phyloP scores from a whole-genome alignment of 371 early-diverging fungal species.

The Rhizopus microsporus region DNA sequence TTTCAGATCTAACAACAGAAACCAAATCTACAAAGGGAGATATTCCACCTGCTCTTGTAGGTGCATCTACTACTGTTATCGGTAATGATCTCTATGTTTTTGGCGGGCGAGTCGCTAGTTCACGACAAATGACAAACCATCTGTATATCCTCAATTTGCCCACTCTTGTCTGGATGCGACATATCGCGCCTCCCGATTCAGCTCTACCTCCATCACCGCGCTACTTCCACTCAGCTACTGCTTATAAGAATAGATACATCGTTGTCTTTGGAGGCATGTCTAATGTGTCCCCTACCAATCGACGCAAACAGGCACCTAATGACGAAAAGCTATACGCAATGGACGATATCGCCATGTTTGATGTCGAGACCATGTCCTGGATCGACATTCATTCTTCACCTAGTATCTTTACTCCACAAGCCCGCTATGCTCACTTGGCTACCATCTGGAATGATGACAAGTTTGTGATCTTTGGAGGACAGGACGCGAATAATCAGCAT shows the following conservation, averaged over 20 bases:
- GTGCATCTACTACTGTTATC: constrained; percentile 72
- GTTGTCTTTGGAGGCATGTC: constrained; percentile 71
- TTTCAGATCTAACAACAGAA: constrained; percentile 23
- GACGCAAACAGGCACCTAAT: constrained; percentile 5
- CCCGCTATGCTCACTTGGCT: constrained; percentile 79
- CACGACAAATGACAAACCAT: constrained; percentile 72
- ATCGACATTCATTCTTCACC: constrained; percentile 49
- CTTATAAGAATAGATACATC: constrained; percentile 52
- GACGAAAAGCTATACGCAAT: constrained; percentile 55
- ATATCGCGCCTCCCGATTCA: constrained; percentile 45
- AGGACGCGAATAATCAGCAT: constrained; percentile 75
- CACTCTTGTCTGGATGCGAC: constrained; percentile 64
- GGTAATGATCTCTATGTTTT: constrained; percentile 71
- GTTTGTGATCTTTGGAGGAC: constrained; percentile 76
- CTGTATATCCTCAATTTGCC: constrained; percentile 69
- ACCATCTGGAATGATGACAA: constrained; percentile 53
- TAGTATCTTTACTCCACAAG: constrained; percentile 59
- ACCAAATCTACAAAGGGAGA: constrained; percentile 64
- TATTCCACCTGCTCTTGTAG: constrained; percentile 78
- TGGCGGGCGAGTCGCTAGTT: constrained; percentile 72
- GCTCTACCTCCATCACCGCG: constrained; percentile 59
- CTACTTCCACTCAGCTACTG: constrained; percentile 78
- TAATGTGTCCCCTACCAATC: background rate
- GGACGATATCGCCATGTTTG: constrained; percentile 70
- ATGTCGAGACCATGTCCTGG: constrained; percentile 65